phyloP scores from a whole-genome alignment of 352 stramenopile species.

The Ochromonadaceae sp. region DNA sequence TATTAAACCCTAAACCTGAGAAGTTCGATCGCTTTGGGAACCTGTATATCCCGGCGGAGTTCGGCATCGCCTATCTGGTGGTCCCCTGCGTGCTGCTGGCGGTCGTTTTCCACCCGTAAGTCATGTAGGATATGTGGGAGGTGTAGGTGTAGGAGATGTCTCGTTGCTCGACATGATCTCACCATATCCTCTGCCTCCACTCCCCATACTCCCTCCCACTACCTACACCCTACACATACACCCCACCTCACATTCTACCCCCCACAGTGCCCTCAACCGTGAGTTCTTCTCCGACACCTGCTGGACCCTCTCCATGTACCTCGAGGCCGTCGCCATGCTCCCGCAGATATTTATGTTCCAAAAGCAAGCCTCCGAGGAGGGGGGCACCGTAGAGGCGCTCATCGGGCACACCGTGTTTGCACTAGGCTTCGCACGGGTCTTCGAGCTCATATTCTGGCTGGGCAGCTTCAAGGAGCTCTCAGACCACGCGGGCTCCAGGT shows the following conservation, averaged over 20 bases:
- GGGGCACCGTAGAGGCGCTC: conserved; percentile 41
- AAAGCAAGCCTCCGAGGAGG: conserved; percentile 46
- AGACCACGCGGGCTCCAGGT: conserved; percentile 38
- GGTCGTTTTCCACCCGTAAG: conserved; percentile 29
- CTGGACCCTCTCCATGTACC: conserved; percentile 96
- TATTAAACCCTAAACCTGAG: too few species aligned
- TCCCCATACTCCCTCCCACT: too few species aligned
- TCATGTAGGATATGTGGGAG: too few species aligned
- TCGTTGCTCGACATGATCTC: too few species aligned
- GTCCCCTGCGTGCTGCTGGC: conserved; percentile 45
- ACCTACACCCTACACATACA: too few species aligned
- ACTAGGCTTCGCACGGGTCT: conserved; percentile 76
- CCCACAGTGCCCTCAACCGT: conserved; percentile 57
- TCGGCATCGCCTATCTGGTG: conserved; percentile 44
- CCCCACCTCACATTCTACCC: conserved; percentile 74
- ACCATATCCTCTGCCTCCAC: too few species aligned
- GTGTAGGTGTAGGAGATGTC: too few species aligned
- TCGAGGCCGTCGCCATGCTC: conserved; percentile 88
- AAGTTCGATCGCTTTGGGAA: conserved; percentile 86
- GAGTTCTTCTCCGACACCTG: conserved; percentile 77
- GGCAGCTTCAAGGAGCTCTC: conserved; percentile 94
- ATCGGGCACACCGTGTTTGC: conserved; percentile 92
- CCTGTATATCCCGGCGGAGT: conserved; percentile 46
- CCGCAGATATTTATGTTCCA: conserved; percentile 98
- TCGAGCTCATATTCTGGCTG: conserved; percentile 96